Conservation (phyloP, 1,284 basidiomycete genomes). For the Ceratobasidium sp. region DNA sequence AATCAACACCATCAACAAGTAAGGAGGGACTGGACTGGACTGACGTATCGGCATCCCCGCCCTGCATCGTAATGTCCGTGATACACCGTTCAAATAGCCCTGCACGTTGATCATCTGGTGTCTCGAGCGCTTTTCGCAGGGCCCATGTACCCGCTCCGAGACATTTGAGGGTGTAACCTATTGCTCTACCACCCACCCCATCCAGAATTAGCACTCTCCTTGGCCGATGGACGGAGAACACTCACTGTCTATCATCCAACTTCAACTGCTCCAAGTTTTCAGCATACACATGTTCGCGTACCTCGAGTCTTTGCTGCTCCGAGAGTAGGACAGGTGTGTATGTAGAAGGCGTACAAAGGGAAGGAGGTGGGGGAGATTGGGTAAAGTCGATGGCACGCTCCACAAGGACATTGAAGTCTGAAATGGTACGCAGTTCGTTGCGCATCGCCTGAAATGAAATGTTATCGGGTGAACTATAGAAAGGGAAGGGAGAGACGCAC, state of each 20-base stretch:
- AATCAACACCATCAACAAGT: background rate
- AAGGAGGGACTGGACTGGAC: background rate
- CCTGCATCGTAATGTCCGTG: slow-evolving; percentile 46
- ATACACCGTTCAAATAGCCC: slow-evolving; percentile 38
- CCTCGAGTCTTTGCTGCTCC: slow-evolving; percentile 17
- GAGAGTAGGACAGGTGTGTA: background rate
- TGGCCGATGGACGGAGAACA: background rate
- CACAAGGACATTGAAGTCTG: slow-evolving; percentile 25
- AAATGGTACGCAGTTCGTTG: slow-evolving; percentile 16
- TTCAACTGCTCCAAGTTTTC: slow-evolving; percentile 19
- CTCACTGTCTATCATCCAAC: slow-evolving; percentile 39
- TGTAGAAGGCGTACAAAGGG: background rate
- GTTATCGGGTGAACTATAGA: background rate
- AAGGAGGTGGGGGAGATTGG: background rate
- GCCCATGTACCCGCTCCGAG: slow-evolving; percentile 44
- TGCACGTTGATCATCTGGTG: background rate
- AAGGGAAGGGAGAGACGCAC: slow-evolving; percentile 13
- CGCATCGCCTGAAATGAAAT: slow-evolving; percentile 30
- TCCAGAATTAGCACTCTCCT: no score
- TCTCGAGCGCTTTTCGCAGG: slow-evolving; percentile 23
- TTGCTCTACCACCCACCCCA: background rate
- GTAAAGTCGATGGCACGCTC: slow-evolving; percentile 17
- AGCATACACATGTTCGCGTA: slow-evolving; percentile 29
- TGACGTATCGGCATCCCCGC: slow-evolving; percentile 42
- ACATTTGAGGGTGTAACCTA: slow-evolving; percentile 46